These are phyloP conservation scores for Neurospora sp. DNA, from an alignment of 495 filamentous ascomycete species.

Conservation along the genomic window DNA sequence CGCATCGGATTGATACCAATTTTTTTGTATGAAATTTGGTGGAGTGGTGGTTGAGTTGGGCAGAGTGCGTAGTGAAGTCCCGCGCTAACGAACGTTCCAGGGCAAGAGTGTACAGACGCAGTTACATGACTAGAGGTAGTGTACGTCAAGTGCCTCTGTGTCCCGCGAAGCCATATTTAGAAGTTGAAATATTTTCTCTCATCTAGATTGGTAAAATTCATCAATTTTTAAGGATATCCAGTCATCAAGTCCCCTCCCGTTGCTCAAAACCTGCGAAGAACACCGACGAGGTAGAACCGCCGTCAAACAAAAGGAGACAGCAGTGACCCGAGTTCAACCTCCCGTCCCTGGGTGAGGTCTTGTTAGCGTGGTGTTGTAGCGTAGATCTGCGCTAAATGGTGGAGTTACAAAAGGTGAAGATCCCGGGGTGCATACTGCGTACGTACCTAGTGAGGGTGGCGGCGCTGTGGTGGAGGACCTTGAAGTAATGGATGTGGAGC, in stretches of 20 bases:
- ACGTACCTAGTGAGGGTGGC: neutral
- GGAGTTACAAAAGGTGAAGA: neutral
- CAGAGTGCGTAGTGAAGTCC: neutral
- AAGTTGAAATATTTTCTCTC: too few relatives aligned
- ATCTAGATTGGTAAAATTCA: too few relatives aligned
- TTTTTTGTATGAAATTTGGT: neutral
- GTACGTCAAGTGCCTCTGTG: too few relatives aligned
- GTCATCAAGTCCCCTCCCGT: too few relatives aligned
- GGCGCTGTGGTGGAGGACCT: neutral
- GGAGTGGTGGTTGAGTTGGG: neutral
- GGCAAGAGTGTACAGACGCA: too few relatives aligned
- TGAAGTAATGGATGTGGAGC: neutral
- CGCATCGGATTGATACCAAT: neutral
- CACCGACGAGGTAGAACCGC: neutral
- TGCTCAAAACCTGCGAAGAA: too few relatives aligned
- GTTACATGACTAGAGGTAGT: too few relatives aligned
- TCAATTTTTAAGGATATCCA: too few relatives aligned
- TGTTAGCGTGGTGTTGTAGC: neutral
- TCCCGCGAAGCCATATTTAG: too few relatives aligned
- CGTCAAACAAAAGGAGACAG: neutral
- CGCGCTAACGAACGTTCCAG: too few relatives aligned
- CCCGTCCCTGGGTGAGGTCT: neutral
- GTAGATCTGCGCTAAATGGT: neutral
- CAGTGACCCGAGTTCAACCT: neutral
- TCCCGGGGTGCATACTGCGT: neutral